Conservation (phyloP, 306 rosid species). For the Casuarina cunninghamiana region DNA sequence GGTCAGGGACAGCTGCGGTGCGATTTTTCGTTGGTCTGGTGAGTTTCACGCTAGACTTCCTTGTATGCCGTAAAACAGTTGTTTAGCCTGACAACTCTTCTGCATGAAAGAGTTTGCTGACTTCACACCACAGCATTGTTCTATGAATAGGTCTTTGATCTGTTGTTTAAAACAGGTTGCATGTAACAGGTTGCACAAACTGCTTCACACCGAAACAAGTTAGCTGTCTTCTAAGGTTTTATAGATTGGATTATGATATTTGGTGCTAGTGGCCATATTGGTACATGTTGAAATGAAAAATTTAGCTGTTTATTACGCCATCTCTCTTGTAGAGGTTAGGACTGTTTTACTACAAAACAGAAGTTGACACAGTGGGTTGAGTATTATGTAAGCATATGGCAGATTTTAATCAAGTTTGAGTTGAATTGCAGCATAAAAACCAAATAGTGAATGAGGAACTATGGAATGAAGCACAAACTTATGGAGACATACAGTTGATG, state of each 20-base stretch:
- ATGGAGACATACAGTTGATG: slow-evolving; percentile 93
- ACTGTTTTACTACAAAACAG: slow-evolving; percentile 9
- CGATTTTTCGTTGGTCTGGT: slow-evolving; percentile 99
- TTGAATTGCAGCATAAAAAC: slow-evolving; percentile 81
- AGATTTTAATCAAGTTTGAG: slow-evolving; percentile 34
- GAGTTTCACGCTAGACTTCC: slow-evolving; percentile 39
- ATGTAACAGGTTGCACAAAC: slow-evolving; percentile 4
- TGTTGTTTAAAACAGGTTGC: background rate
- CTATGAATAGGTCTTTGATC: slow-evolving; percentile 20
- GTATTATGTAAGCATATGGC: slow-evolving; percentile 3
- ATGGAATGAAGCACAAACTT: slow-evolving; percentile 91
- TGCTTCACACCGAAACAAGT: background rate
- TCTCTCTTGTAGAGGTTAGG: slow-evolving; percentile 7
- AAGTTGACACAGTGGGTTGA: slow-evolving; percentile 12
- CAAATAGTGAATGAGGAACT: slow-evolving; percentile 89
- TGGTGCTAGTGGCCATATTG: slow-evolving; percentile 15
- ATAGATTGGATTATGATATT: slow-evolving; percentile 2
- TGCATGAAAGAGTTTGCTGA: slow-evolving; percentile 2
- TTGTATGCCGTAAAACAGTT: slow-evolving; percentile 5
- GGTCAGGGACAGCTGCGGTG: slow-evolving; percentile 66
- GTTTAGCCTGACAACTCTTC: slow-evolving; percentile 11
- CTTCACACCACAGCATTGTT: background rate
- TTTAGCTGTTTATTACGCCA: background rate
- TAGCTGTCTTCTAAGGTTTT: background rate
- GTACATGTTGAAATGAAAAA: slow-evolving; percentile 18